Evolutionary conservation across 2,329 filamentous ascomycete species (phyloP), one percentile per base, ranked within the genome.

Genomic region (Aspergillus fischeri): DNA sequence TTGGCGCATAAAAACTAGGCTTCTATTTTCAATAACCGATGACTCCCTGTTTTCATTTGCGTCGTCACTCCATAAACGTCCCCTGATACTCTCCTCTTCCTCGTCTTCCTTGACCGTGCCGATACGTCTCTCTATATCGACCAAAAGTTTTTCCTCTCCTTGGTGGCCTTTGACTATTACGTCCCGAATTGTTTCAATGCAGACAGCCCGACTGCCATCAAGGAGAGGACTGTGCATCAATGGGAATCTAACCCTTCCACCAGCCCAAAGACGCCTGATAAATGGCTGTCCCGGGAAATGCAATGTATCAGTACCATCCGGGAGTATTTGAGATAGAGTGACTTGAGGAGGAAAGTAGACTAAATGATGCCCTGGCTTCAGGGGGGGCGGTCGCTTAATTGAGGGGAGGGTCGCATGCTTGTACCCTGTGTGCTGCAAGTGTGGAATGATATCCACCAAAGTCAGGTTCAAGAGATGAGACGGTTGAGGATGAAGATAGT

Each of bases 211-310:
- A 24, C 64, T 62, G 17, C 73, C 73, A 57, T 75, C 63, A 8
- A 77, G 64, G 32, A 62, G 45, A 21, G 73, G 67, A 11, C 55
- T 65, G 10, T 59, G 58, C 51, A 69, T 60, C 20, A 63, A 60
- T 32, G 71, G 58, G 64, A 90, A 89, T 1, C 69, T 70, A 8
- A 97, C 74, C 44, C 82, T 81, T 0, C 93, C 94, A 32, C 92
- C 92, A 14, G 90, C 91, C 94, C 94, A 99, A 78, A 99, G 85
- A 20, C 94, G 86, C 24, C 90, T 83, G 52, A 81, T 81, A 70
- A 90, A 96, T 1, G 86, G 86, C 3, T 71, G 70, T 1, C 88
- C 90, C 0, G 93, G 93, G 25, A 81, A 86, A 69, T 96, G 91
- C 53, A 88, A 80, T 4, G 84, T 79, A 71, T 97, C 93, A 1